A percentile compares a stretch with the other conserved stretches of the same genome.
Conservation (phyloP, 768 basidiomycete species). For the Leucogyrophana mollusca region DNA sequence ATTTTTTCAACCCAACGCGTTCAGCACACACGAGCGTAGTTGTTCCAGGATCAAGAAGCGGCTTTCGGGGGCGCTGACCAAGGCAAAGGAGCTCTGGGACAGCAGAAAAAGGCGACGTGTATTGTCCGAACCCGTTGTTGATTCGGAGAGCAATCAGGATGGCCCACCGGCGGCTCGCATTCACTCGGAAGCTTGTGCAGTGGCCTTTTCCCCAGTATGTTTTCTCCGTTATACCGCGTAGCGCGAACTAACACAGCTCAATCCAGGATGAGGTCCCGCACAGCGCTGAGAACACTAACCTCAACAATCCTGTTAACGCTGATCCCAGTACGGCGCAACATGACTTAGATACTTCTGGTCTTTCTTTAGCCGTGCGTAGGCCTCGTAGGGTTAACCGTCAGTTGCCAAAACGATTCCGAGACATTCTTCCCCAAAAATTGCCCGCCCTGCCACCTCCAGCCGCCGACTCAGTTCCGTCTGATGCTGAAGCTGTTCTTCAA, state of each 20-base stretch:
- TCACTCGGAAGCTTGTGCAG: no score
- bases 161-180: no score
- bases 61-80: conserved; percentile 2
- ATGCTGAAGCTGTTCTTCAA: no score
- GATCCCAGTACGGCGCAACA: not conserved
- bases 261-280: no score
- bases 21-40: not conserved
- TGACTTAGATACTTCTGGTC: no score
- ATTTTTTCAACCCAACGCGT: conserved; percentile 1
- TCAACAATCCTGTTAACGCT: not conserved
- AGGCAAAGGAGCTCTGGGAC: conserved; percentile 4
- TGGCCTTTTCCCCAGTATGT: no score
- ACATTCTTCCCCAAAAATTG: conserved; percentile 3
- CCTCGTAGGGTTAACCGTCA: not conserved
- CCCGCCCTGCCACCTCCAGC: not conserved
- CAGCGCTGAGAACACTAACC: not conserved
- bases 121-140: no score
- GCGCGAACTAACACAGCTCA: no score
- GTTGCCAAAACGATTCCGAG: conserved; percentile 2
- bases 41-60: conserved; percentile 6
- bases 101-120: no score
- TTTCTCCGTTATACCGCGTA: no score
- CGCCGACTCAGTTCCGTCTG: no score
- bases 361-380: not conserved
- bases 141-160: no score